A percentile compares a stretch with the other conserved stretches of the same genome.
These are phyloP conservation scores for Trametes sanguinea DNA, from an alignment of 768 basidiomycete genomes.

Conservation along the genomic window DNA sequence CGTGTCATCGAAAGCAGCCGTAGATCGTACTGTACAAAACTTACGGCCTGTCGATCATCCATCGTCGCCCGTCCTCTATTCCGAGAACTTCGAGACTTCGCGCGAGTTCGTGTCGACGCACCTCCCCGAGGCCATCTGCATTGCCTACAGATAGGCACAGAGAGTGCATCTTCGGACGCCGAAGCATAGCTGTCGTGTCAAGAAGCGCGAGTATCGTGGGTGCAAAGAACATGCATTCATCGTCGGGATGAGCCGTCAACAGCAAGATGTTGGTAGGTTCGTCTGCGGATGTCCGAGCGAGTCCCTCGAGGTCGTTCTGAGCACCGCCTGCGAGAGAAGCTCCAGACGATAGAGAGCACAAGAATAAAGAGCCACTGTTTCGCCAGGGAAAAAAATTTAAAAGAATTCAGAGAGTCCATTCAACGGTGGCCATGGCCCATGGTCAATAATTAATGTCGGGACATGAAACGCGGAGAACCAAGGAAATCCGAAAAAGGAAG, in stretches of 20 bases:
- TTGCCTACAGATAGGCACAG: constrained; percentile 81
- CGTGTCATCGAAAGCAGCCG: neutral
- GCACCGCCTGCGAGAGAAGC: constrained; percentile 3
- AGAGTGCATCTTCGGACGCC: constrained; percentile 46
- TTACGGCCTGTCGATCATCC: constrained; percentile 73
- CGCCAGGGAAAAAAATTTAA: neutral
- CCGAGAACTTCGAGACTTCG: constrained; percentile 70
- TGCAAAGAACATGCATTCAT: constrained; percentile 93
- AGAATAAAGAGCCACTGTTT: constrained; percentile 2
- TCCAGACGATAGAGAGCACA: constrained; percentile 2
- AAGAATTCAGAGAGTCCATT: no score
- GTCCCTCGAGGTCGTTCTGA: constrained; percentile 1
- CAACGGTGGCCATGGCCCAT: no score
- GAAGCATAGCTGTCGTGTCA: neutral
- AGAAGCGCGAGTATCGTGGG: constrained; percentile 71
- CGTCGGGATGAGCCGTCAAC: constrained; percentile 92
- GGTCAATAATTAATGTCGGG: no score
- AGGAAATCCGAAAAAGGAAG: no score
- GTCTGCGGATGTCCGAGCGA: neutral
- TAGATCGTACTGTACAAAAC: constrained; percentile 31
- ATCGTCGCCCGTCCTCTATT: constrained; percentile 52
- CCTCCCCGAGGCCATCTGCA: constrained; percentile 71
- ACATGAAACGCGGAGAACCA: no score
- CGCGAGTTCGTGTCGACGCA: constrained; percentile 58
- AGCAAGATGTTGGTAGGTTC: constrained; percentile 49